Evolutionary conservation across 495 filamentous ascomycete species (phyloP).

Genomic region (Penicillium antarcticum): DNA sequence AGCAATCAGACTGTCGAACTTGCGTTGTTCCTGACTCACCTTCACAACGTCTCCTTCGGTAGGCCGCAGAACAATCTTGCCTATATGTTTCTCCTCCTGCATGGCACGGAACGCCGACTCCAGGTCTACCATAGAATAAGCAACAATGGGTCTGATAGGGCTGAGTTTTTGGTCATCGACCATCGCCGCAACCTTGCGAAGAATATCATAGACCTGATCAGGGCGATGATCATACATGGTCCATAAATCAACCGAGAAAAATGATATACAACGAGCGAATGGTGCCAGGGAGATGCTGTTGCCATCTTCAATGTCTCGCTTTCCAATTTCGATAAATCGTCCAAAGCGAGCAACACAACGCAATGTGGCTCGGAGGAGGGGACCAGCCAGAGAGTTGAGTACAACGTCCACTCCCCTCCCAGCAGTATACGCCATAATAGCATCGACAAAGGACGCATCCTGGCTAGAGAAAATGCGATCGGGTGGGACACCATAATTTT

Average conservation of each 20-base stretch:
- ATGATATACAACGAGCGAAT: conserved; percentile 39
- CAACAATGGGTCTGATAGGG: conserved; percentile 33
- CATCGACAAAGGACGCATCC: conserved; percentile 23
- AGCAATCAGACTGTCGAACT: neutral
- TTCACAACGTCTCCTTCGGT: conserved; percentile 61
- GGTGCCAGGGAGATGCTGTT: conserved; percentile 31
- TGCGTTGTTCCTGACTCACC: conserved; percentile 14
- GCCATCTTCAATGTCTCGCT: conserved; percentile 20
- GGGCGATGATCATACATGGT: conserved; percentile 25
- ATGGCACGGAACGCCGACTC: conserved; percentile 48
- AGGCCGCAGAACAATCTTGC: conserved; percentile 28
- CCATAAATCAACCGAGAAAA: conserved; percentile 25
- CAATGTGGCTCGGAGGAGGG: conserved; percentile 45
- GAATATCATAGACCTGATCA: conserved; percentile 31
- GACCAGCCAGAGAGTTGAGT: conserved; percentile 49
- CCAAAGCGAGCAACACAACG: conserved; percentile 54
- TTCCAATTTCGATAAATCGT: conserved; percentile 49
- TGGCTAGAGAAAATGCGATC: conserved; percentile 46
- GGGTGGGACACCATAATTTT: conserved; percentile 29
- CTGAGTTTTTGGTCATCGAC: conserved; percentile 21
- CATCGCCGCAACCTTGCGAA: conserved; percentile 22
- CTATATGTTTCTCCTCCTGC: conserved; percentile 37
- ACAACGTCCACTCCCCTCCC: conserved; percentile 51
- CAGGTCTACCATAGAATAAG: conserved; percentile 37
- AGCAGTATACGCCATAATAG: conserved; percentile 34